Evolutionary conservation across 2,329 filamentous ascomycete genomes (phyloP), one percentile per base, ranked within the genome.

Genomic region (Botryotinia convoluta): DNA sequence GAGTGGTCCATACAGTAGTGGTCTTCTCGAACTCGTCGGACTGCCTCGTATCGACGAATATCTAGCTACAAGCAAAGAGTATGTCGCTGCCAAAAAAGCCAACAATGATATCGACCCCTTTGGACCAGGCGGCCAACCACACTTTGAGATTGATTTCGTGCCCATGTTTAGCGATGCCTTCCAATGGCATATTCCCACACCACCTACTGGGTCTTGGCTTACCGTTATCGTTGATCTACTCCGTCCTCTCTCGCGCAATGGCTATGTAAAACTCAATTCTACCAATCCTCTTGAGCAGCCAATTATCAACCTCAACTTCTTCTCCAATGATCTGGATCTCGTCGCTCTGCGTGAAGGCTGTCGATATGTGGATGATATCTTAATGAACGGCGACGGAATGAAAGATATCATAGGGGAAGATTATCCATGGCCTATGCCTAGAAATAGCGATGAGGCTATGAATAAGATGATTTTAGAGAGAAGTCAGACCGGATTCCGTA

Each of bases 141-240:
- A 90, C 75, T 89, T 90, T 75, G 87, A 90, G 80, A 83, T 89
- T 48, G 88, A 91, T 80, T 91, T 48, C 77, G 86, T 91, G 18
- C 82, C 84, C 70, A 85, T 90, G 83, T 91, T 90, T 78, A 81
- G 81, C 42, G 81, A 80, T 57, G 84, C 84, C 8, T 86, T 86
- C 26, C 48, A 51, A n/a, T 51, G 48, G 10, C 48, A 51, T 7
- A 83, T 82, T 65, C 84, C 84, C 0, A 80, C 79, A 0, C 85
- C 84, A 0, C 76, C 76, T 0, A 74, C 79, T 76, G 88, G 87
- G 0, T 83, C 83, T 77, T 87, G 87, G 80, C 81, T 89, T 72
- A 90, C 87, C 22, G 26, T 51, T 26, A 51, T 51, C 48, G 48
- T 51, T 14, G 85, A 86, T 72, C 81, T 87, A 22, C 79, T 87